Conservation (phyloP, 306 rosid species). For the Acacia melanoxylon region DNA sequence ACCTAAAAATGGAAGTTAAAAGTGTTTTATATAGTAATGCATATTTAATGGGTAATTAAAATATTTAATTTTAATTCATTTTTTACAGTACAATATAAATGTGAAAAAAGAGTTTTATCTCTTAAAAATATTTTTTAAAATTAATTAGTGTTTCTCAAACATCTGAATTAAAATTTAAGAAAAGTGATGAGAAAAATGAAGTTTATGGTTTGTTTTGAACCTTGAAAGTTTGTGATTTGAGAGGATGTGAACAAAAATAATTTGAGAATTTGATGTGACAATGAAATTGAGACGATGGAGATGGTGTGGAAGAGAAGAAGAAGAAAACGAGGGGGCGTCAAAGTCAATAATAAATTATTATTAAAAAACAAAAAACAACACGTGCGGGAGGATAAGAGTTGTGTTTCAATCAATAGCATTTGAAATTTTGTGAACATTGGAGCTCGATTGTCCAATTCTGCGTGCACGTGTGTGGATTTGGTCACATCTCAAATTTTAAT, state of each 20-base stretch:
- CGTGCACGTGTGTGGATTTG: conserved; percentile 21
- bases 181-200: too few relatives aligned
- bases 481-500: background rate
- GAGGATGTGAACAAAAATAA: background rate
- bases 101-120: too few relatives aligned
- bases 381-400: conserved; percentile 8
- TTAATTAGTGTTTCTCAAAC: too few relatives aligned
- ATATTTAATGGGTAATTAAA: too few relatives aligned
- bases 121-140: too few relatives aligned
- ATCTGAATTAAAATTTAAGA: too few relatives aligned
- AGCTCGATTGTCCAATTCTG: background rate
- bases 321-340: background rate
- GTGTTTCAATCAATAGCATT: background rate
- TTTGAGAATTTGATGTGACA: background rate
- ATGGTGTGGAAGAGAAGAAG: background rate
- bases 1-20: too few relatives aligned
- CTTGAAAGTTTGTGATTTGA: background rate
- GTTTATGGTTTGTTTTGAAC: too few relatives aligned
- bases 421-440: background rate
- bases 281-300: background rate
- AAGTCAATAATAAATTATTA: background rate
- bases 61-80: too few relatives aligned
- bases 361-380: background rate
- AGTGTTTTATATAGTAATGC: too few relatives aligned
- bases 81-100: too few relatives aligned